Conservation (phyloP, 345 rosid species). For the Brassica nigra region DNA sequence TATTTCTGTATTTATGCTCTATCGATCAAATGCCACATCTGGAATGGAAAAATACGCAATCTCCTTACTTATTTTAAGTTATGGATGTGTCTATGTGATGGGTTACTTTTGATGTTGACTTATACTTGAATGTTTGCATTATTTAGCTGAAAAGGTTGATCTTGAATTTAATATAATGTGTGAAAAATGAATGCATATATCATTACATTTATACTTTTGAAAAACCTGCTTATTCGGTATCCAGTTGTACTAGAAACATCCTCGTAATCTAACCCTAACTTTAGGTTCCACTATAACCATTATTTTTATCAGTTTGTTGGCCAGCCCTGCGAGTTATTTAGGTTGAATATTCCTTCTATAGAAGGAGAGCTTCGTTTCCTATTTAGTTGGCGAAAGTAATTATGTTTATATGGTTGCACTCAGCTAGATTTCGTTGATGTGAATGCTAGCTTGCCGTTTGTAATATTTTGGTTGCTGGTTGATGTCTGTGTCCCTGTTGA, state of each 20-base stretch:
- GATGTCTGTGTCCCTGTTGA: slow-evolving; percentile 14
- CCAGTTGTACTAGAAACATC: slow-evolving; percentile 4
- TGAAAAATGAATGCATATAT: not conserved
- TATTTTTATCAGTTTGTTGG: not conserved
- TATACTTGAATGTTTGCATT: not conserved
- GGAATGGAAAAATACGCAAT: not conserved
- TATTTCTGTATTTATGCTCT: not conserved
- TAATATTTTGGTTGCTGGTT: slow-evolving; percentile 18
- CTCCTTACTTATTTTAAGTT: not conserved
- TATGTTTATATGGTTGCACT: not conserved
- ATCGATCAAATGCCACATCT: slow-evolving; percentile 2
- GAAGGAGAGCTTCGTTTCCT: slow-evolving; percentile 6
- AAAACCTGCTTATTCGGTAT: slow-evolving; percentile 17
- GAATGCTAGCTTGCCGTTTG: slow-evolving; percentile 20
- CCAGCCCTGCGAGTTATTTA: not conserved
- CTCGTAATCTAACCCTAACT: not conserved
- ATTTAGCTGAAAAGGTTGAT: not conserved
- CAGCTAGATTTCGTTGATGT: slow-evolving; percentile 14
- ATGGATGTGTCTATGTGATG: slow-evolving; percentile 7
- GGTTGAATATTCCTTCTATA: slow-evolving; percentile 1
- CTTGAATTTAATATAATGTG: not conserved
- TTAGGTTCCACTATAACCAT: not conserved
- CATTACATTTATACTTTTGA: not conserved
- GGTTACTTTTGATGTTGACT: slow-evolving; percentile 17
- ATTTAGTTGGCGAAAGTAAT: slow-evolving; percentile 9